Conservation (phyloP, 306 rosid species). For the Bauhinia variegata region DNA sequence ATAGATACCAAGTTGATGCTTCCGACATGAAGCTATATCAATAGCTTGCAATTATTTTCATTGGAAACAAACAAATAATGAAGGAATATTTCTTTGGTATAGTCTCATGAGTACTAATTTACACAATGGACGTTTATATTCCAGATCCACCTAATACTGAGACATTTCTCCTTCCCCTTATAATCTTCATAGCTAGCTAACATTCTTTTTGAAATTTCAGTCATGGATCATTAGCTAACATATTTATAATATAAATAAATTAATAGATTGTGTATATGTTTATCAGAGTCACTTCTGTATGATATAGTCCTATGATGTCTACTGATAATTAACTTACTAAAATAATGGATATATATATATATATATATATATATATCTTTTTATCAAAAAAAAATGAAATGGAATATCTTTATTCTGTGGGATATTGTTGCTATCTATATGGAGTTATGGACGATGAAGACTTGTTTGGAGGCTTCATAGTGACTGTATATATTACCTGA, state of each 20-base stretch:
- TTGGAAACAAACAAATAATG: not conserved
- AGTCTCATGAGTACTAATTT: not conserved
- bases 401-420: too few relatives aligned
- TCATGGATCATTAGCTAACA: not conserved
- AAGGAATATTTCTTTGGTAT: not conserved
- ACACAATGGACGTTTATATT: not conserved
- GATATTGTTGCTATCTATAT: too few relatives aligned
- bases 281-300: too few relatives aligned
- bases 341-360: too few relatives aligned
- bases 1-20: not conserved
- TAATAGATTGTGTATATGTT: too few relatives aligned
- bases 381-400: too few relatives aligned
- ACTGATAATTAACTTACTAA: too few relatives aligned
- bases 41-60: not conserved
- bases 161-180: slow-evolving; percentile 20
- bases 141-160: not conserved
- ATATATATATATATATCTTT: too few relatives aligned
- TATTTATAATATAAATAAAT: not conserved
- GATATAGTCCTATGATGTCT: too few relatives aligned
- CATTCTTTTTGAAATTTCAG: not conserved
- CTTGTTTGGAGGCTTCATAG: too few relatives aligned
- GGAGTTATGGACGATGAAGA: too few relatives aligned
- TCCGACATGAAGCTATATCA: not conserved
- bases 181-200: not conserved
- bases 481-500: too few relatives aligned